These are phyloP conservation scores for Boletus rubroflammeus DNA, from an alignment of 768 basidiomycete genomes.

Conservation along the genomic window DNA sequence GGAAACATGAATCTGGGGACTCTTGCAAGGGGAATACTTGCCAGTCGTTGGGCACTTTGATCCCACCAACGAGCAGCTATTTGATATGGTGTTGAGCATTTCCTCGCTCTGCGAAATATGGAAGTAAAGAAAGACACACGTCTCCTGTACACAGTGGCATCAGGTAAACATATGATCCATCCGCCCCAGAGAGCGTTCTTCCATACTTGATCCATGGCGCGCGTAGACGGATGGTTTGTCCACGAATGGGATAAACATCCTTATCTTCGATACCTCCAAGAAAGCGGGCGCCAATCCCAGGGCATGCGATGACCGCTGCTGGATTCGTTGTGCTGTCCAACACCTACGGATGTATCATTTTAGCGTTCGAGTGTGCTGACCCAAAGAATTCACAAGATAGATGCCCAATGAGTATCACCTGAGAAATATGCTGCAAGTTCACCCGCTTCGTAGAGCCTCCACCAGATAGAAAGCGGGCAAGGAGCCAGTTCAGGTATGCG, in stretches of 20 bases:
- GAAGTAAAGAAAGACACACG: slow-evolving; percentile 27
- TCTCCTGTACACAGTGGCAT: slow-evolving; percentile 38
- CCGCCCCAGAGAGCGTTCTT: slow-evolving; percentile 27
- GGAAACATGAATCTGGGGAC: no score
- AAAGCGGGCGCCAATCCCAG: slow-evolving; percentile 56
- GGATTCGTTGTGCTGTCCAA: slow-evolving; percentile 10
- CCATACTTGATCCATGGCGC: slow-evolving; percentile 49
- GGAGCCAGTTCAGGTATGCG: slow-evolving; percentile 60
- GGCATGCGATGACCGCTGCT: slow-evolving; percentile 60
- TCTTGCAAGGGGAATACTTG: slow-evolving; percentile 10
- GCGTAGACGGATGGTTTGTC: slow-evolving; percentile 42
- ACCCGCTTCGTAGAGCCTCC: slow-evolving; percentile 65
- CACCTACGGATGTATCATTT: slow-evolving; percentile 7
- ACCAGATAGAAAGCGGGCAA: slow-evolving; percentile 49
- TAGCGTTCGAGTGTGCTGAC: background rate
- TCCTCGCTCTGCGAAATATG: background rate
- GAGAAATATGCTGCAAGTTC: slow-evolving; percentile 63
- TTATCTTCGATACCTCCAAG: slow-evolving; percentile 52
- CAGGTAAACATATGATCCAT: slow-evolving; percentile 35
- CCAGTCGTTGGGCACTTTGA: slow-evolving; percentile 60
- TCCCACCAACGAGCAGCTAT: slow-evolving; percentile 60
- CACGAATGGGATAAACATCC: slow-evolving; percentile 44
- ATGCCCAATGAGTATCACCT: slow-evolving; percentile 35
- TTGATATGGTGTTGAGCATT: background rate
- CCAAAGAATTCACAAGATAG: background rate